Conservation (phyloP, 2,329 filamentous ascomycete genomes). For the Aspergillus quadrilineatus region DNA sequence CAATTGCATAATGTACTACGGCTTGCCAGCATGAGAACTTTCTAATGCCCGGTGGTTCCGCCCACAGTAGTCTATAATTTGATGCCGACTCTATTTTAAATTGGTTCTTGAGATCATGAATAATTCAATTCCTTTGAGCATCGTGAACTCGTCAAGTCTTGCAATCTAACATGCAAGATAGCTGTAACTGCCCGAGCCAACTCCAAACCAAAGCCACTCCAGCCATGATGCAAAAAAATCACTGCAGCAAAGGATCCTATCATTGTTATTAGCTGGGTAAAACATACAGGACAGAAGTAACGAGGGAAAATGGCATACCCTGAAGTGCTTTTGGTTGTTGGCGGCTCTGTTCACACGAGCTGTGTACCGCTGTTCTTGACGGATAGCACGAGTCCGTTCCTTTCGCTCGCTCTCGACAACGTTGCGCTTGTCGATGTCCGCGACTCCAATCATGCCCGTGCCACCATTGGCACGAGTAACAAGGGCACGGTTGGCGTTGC, state of each 20-base stretch:
- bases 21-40: too few species aligned
- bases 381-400: conserved; percentile 64
- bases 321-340: conserved; percentile 77
- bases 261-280: conserved; percentile 19
- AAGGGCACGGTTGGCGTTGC: conserved; percentile 53
- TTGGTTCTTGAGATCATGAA: background rate
- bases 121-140: background rate
- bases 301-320: conserved; percentile 47
- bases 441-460: conserved; percentile 73
- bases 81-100: background rate
- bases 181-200: conserved; percentile 6
- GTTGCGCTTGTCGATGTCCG: conserved; percentile 70
- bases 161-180: conserved; percentile 1
- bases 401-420: conserved; percentile 67
- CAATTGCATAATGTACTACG: too few species aligned
- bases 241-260: conserved; percentile 56
- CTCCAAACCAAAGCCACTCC: background rate
- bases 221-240: conserved; percentile 22
- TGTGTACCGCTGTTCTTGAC: conserved; percentile 62
- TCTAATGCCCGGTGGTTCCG: too few species aligned
- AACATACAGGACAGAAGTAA: background rate
- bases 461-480: conserved; percentile 70
- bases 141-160: conserved; percentile 2
- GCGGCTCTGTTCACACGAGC: conserved; percentile 69
- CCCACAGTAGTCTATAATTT: background rate